Conservation (phyloP, 371 early-diverging fungal species). For the Mucor velutinosus region DNA sequence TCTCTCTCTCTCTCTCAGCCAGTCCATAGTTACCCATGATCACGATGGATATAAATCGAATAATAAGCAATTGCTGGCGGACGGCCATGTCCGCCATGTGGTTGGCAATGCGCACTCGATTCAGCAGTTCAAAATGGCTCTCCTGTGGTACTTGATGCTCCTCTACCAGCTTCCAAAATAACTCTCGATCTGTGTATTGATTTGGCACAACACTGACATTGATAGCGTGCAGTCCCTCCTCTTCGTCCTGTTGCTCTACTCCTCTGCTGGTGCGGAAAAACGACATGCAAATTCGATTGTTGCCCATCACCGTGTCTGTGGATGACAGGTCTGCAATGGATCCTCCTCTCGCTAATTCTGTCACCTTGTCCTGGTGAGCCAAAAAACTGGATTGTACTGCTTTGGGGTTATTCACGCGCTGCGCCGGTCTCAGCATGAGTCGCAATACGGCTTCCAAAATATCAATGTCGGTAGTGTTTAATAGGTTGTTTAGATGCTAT, state of each 20-base stretch:
- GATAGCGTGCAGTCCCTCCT: conserved; percentile 18
- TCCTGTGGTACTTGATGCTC: conserved; percentile 74
- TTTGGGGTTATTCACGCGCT: conserved; percentile 74
- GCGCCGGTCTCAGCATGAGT: conserved; percentile 78
- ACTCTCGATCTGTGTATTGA: conserved; percentile 13
- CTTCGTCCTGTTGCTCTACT: conserved; percentile 2
- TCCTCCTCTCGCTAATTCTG: conserved; percentile 23
- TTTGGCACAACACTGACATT: not conserved
- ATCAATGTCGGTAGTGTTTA: conserved; percentile 76
- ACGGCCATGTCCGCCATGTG: conserved; percentile 44
- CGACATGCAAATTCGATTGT: conserved; percentile 11
- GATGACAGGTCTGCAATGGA: conserved; percentile 6
- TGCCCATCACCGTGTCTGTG: not conserved
- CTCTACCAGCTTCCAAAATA: conserved; percentile 35
- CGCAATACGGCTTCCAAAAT: conserved; percentile 73
- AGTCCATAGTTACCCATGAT: conserved; percentile 60
- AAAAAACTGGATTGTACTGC: conserved; percentile 66
- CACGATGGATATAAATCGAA: conserved; percentile 79
- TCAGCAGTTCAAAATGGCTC: conserved; percentile 76
- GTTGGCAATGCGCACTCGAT: conserved; percentile 75
- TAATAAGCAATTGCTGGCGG: conserved; percentile 62
- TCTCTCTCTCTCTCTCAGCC: not conserved
- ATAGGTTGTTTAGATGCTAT: conserved; percentile 53
- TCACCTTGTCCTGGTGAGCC: conserved; percentile 41
- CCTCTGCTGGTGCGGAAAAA: conserved; percentile 18